phyloP scores from a whole-genome alignment of 1,139 yeast species.

The Lodderomyces elongisporus region DNA sequence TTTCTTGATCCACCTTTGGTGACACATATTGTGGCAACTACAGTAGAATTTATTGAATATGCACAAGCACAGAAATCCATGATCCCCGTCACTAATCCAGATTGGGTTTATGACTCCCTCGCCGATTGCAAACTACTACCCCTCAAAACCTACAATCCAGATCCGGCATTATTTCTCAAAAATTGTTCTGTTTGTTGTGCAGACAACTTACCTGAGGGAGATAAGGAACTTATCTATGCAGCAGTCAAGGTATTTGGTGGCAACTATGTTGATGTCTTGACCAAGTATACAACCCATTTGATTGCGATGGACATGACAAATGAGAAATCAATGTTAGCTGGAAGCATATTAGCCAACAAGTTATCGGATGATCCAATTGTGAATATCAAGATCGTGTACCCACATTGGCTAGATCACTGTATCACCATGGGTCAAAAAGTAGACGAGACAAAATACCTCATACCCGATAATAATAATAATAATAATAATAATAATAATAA shows the following conservation, averaged over 20 bases:
- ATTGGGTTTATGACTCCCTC: slow-evolving; percentile 58
- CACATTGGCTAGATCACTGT: slow-evolving; percentile 75
- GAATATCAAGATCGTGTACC: slow-evolving; percentile 59
- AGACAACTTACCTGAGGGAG: slow-evolving; percentile 54
- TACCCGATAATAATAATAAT: slow-evolving; percentile 19
- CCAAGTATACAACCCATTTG: slow-evolving; percentile 73
- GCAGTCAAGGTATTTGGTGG: slow-evolving; percentile 78
- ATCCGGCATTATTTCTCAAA: slow-evolving; percentile 60
- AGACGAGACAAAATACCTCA: slow-evolving; percentile 49
- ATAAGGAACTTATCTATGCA: slow-evolving; percentile 59
- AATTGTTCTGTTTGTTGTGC: slow-evolving; percentile 57
- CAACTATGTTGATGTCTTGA: slow-evolving; percentile 55
- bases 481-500: slow-evolving; percentile 5
- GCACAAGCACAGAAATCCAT: slow-evolving; percentile 44
- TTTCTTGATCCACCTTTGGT: slow-evolving; percentile 18
- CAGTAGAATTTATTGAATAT: slow-evolving; percentile 53
- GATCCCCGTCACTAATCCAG: slow-evolving; percentile 65
- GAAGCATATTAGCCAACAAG: slow-evolving; percentile 32
- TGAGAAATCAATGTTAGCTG: slow-evolving; percentile 42
- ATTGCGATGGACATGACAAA: slow-evolving; percentile 54
- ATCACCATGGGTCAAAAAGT: slow-evolving; percentile 47
- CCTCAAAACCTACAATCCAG: slow-evolving; percentile 58
- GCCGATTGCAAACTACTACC: slow-evolving; percentile 42
- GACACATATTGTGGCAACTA: slow-evolving; percentile 56
- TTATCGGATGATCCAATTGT: slow-evolving; percentile 14